Evolutionary conservation across 192 early-diverging fungal species (phyloP).

Genomic region (Funneliformis geosporum): DNA sequence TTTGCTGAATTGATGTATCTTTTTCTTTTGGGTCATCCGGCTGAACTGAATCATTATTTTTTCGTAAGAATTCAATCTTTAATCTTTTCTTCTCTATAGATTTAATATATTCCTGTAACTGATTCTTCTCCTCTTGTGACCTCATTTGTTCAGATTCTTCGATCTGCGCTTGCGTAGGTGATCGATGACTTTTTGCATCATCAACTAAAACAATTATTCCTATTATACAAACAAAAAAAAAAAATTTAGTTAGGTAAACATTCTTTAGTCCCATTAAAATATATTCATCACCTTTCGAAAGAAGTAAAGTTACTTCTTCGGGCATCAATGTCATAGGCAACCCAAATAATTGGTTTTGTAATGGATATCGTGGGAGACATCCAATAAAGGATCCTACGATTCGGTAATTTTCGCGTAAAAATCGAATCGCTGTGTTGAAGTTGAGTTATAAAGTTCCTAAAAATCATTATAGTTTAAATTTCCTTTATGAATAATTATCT

Average conservation of each 20-base stretch:
- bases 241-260: not conserved
- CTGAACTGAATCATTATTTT: not conserved
- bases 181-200: slow-evolving; percentile 8
- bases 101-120: slow-evolving; percentile 16
- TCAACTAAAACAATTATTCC: slow-evolving; percentile 30
- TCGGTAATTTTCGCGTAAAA: slow-evolving; percentile 54
- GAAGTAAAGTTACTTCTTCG: slow-evolving; percentile 68
- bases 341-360: slow-evolving; percentile 77
- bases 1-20: not conserved
- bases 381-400: slow-evolving; percentile 73
- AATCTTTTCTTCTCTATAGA: not conserved
- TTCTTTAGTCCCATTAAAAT: not conserved
- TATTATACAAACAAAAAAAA: slow-evolving; percentile 13
- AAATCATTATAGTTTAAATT: not conserved
- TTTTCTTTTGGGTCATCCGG: not conserved
- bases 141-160: slow-evolving; percentile 13
- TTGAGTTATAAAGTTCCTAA: not conserved
- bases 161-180: slow-evolving; percentile 19
- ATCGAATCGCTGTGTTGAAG: not conserved
- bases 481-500: no score
- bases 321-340: slow-evolving; percentile 72
- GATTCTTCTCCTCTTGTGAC: not conserved
- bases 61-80: not conserved
- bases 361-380: slow-evolving; percentile 63
- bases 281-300: slow-evolving; percentile 40